A percentile compares a stretch with the other conserved stretches of the same genome.
phyloP scores from a whole-genome alignment of 768 basidiomycete species.

The Boletus bicolor region DNA sequence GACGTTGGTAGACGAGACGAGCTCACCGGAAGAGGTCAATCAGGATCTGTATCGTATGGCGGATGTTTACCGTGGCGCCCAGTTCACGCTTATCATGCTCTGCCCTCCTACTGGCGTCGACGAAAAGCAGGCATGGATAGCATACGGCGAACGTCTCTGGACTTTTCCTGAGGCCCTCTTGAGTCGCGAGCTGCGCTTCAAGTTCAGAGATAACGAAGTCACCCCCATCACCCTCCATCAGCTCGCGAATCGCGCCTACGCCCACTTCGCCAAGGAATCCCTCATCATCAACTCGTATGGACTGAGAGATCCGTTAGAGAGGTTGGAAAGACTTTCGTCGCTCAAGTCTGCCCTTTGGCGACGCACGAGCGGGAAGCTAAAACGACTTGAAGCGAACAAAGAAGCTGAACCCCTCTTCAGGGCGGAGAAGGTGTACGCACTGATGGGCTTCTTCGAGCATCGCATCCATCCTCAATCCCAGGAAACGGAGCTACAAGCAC shows the following conservation, averaged over 20 bases:
- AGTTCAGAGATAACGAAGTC: conserved; percentile 11
- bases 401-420: neutral
- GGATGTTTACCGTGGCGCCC: conserved; percentile 19
- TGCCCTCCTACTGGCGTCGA: neutral
- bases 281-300: conserved; percentile 22
- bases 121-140: conserved; percentile 10
- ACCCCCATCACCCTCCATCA: conserved; percentile 20
- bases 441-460: conserved; percentile 28
- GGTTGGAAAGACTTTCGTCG: conserved; percentile 20
- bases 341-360: conserved; percentile 27
- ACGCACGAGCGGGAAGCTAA: conserved; percentile 4
- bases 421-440: conserved; percentile 25
- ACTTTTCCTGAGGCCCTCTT: conserved; percentile 23
- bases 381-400: neutral
- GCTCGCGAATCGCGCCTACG: conserved; percentile 24
- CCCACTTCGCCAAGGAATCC: conserved; percentile 13
- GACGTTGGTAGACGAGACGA: neutral
- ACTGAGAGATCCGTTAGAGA: conserved; percentile 20
- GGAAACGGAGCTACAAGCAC: conserved; percentile 22
- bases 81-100: conserved; percentile 26
- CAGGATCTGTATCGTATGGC: conserved; percentile 25
- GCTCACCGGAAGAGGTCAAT: conserved; percentile 1
- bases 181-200: conserved; percentile 20
- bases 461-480: conserved; percentile 17
- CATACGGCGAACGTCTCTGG: conserved; percentile 25